These are phyloP conservation scores for Mucor mucedo DNA, from an alignment of 371 early-diverging fungal genomes.

Conservation along the genomic window DNA sequence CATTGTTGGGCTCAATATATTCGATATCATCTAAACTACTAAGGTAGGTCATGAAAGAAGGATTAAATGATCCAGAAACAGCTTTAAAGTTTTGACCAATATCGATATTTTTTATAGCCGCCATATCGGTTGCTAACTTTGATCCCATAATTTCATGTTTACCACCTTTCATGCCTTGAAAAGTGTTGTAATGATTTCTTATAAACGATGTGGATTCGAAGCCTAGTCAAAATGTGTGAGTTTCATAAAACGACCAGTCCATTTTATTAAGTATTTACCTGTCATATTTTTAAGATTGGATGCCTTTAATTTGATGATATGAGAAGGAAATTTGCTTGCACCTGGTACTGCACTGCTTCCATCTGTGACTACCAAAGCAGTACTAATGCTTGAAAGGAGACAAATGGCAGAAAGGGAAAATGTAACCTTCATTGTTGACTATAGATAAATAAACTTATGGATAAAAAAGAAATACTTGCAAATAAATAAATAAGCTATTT, in stretches of 20 bases:
- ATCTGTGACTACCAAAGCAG: neutral
- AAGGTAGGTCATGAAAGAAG: constrained; percentile 40
- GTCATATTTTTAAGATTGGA: constrained; percentile 11
- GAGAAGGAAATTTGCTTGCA: constrained; percentile 9
- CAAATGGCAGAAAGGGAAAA: constrained; percentile 14
- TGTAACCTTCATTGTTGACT: constrained; percentile 4
- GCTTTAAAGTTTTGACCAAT: constrained; percentile 23
- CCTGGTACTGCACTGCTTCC: neutral
- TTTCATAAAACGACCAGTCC: neutral
- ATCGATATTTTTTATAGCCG: constrained; percentile 15
- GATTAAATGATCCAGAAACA: constrained; percentile 24
- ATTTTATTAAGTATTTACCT: constrained; percentile 1
- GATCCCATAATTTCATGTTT: neutral
- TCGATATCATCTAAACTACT: constrained; percentile 48
- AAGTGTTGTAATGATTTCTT: constrained; percentile 23
- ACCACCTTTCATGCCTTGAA: constrained; percentile 14
- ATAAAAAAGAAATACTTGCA: neutral
- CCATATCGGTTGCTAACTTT: neutral
- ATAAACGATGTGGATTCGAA: constrained; percentile 27
- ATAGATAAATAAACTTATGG: constrained; percentile 1
- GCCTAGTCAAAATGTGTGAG: constrained; percentile 7
- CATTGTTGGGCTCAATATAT: constrained; percentile 59
- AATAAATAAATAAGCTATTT: constrained; percentile 3
- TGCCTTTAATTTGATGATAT: constrained; percentile 28
- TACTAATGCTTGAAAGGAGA: constrained; percentile 5